Conservation (phyloP, 2,329 filamentous ascomycete species). For the Calonectria naviculata region DNA sequence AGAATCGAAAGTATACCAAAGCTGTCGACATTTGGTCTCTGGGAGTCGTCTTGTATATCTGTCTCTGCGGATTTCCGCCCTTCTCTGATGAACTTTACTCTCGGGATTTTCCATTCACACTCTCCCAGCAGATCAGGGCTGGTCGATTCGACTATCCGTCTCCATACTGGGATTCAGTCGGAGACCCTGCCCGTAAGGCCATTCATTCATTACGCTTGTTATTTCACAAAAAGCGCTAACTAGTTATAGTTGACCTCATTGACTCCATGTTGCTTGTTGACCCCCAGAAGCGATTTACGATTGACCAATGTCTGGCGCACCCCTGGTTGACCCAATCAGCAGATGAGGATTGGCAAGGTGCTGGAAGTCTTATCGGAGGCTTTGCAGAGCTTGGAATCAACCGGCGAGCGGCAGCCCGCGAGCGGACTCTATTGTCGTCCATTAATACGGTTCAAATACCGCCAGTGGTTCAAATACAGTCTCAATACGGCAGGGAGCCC, state of each 20-base stretch:
- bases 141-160: conserved; percentile 8
- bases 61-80: conserved; percentile 84
- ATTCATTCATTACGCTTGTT: neutral
- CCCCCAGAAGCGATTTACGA: neutral
- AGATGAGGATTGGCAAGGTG: too few relatives aligned
- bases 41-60: conserved; percentile 88
- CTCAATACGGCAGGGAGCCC: too few relatives aligned
- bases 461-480: too few relatives aligned
- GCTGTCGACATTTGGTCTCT: conserved; percentile 88
- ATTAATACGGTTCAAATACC: neutral
- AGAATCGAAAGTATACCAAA: conserved; percentile 77
- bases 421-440: neutral
- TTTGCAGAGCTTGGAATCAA: neutral
- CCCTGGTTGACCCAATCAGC: neutral
- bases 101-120: conserved; percentile 78
- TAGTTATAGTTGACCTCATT: neutral
- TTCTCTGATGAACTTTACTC: conserved; percentile 88
- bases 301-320: neutral
- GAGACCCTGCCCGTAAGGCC: neutral
- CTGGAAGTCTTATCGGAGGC: neutral
- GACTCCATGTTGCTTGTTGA: neutral
- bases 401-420: neutral
- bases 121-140: conserved; percentile 48
- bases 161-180: neutral
- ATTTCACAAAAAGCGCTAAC: neutral